These are phyloP conservation scores for Penicillium occitanis DNA, from an alignment of 2,329 filamentous ascomycete genomes.

Conservation along the genomic window DNA sequence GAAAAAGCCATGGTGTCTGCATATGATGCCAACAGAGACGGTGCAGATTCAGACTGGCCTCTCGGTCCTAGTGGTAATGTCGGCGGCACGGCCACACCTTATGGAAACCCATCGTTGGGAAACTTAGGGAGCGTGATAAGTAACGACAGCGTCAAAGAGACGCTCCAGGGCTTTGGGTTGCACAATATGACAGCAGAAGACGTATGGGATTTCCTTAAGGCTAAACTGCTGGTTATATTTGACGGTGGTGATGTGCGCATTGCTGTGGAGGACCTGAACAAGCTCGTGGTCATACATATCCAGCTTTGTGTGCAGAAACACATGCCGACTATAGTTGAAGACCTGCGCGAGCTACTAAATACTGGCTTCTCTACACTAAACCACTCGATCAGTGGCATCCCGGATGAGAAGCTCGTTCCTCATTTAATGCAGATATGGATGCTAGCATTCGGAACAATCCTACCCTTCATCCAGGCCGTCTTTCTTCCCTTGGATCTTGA, in stretches of 20 bases:
- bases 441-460: conserved; percentile 81
- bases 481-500: conserved; percentile 92
- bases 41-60: conserved; percentile 35
- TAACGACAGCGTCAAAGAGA: conserved; percentile 42
- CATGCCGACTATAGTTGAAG: conserved; percentile 60
- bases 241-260: conserved; percentile 64
- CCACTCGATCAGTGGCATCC: conserved; percentile 72
- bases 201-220: conserved; percentile 66
- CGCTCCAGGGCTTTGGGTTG: conserved; percentile 57
- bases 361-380: conserved; percentile 85
- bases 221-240: conserved; percentile 62
- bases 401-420: conserved; percentile 86
- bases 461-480: conserved; percentile 93
- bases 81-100: conserved; percentile 31
- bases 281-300: conserved; percentile 61
- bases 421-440: conserved; percentile 93
- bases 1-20: conserved; percentile 44
- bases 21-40: conserved; percentile 32
- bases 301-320: conserved; percentile 63
- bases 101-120: conserved; percentile 40
- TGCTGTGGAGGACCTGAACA: conserved; percentile 66
- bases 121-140: conserved; percentile 33
- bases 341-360: conserved; percentile 60
- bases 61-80: conserved; percentile 27
- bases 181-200: conserved; percentile 68